phyloP scores from a whole-genome alignment of 2,329 filamentous ascomycete genomes.

The Aureobasidium sp. region DNA sequence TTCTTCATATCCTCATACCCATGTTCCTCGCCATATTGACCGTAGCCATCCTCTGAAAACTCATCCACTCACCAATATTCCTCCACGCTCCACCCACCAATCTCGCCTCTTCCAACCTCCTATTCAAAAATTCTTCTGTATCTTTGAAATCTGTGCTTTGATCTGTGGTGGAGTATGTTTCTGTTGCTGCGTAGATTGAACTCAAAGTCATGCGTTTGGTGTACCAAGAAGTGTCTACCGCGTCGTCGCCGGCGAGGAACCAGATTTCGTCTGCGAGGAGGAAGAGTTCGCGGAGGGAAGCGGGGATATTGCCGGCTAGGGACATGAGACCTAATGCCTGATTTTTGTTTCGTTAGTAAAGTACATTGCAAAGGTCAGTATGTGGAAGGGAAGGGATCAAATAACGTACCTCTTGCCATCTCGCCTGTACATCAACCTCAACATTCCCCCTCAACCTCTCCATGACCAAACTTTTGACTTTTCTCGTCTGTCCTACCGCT shows the following conservation, averaged over 20 bases:
- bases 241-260: constrained; percentile 83
- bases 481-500: constrained; percentile 60
- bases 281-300: constrained; percentile 82
- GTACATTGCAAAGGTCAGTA: background rate
- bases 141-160: constrained; percentile 75
- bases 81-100: constrained; percentile 68
- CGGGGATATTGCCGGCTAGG: constrained; percentile 78
- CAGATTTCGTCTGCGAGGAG: constrained; percentile 92
- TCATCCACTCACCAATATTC: constrained; percentile 78
- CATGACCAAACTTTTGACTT: constrained; percentile 78
- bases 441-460: constrained; percentile 80
- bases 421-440: constrained; percentile 65
- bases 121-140: constrained; percentile 82
- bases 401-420: constrained; percentile 85
- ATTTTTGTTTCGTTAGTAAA: background rate
- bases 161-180: constrained; percentile 97
- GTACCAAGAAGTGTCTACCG: constrained; percentile 92
- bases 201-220: constrained; percentile 71
- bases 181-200: constrained; percentile 74
- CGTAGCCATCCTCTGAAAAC: constrained; percentile 80
- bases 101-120: constrained; percentile 76
- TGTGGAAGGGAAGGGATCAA: background rate
- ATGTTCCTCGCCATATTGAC: constrained; percentile 91
- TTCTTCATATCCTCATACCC: constrained; percentile 78
- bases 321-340: constrained; percentile 95